These are phyloP conservation scores for Erysiphe pisi DNA, from an alignment of 2,329 filamentous ascomycete species.

Conservation along the genomic window DNA sequence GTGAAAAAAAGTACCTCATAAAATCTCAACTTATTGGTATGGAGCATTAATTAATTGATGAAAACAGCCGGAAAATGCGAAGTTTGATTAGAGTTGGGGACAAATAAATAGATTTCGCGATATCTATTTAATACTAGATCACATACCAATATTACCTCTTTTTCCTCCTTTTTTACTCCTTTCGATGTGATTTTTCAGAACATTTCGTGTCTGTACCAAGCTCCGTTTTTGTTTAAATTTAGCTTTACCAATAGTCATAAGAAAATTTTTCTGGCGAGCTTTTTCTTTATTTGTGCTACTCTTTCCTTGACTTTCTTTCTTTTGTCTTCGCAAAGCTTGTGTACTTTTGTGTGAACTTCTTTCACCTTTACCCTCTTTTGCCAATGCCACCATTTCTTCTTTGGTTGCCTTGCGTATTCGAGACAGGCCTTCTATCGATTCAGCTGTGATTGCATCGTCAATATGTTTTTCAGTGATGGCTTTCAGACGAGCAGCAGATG, in stretches of 20 bases:
- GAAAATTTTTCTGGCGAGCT: constrained; percentile 91
- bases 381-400: constrained; percentile 76
- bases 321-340: constrained; percentile 70
- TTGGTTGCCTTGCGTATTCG: constrained; percentile 73
- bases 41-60: no score
- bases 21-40: no score
- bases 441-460: constrained; percentile 82
- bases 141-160: constrained; percentile 52
- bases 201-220: constrained; percentile 71
- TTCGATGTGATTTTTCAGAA: constrained; percentile 69
- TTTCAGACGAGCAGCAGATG: constrained; percentile 39
- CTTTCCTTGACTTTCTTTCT: constrained; percentile 83
- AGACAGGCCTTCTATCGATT: constrained; percentile 79
- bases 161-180: constrained; percentile 74
- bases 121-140: constrained; percentile 17
- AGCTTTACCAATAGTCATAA: constrained; percentile 96
- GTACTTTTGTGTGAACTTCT: constrained; percentile 75
- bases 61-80: no score
- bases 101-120: no score
- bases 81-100: no score
- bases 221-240: constrained; percentile 93
- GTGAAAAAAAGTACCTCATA: no score
- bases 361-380: constrained; percentile 68
- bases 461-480: constrained; percentile 50
- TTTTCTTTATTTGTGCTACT: constrained; percentile 97